Base-by-base conservation (phyloP, 2,329 filamentous ascomycete species). In the Phyllosticta paracitricarpa region DNA sequence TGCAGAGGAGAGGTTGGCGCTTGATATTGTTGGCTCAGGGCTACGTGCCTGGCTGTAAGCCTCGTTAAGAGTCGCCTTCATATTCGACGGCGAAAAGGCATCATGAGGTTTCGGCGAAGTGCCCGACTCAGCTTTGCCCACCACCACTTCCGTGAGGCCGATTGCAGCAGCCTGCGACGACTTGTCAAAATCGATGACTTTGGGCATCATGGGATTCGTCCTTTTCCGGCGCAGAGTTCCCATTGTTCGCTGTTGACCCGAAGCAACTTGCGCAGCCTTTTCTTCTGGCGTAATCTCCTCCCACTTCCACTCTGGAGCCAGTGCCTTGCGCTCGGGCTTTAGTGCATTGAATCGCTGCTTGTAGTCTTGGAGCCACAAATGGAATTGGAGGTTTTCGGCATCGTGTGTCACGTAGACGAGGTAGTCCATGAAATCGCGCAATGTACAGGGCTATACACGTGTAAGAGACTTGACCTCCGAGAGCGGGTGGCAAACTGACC, bases 341-440 rank as follows among this genome's bases (percentile, higher is more conserved):
- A 88, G 77, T 14, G 75, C 73, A 24, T 79, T 77, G 78, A 85
- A 88, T 54, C 83, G 81, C 52, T 63, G 40, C 61, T 78, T 73
- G 67, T 88, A 89, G 71, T 85, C 82, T 61, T 79, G 81, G 69
- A 83, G 84, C 78, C 78, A 81, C 54, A 81, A 74, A 67, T 73
- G 79, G 71, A 92, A 92, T 70, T 82, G 78, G 3, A 94, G 78
- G 70, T 93, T 93, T 76, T 94, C 89, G 60, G 89, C 88, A 24
- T 86, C 80, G 65, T 87, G 82, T 72, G 93, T 89, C 62, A 93
- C 84, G 71, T 93, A 92, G 63, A 89, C 80, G 63, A 93, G 81
- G 66, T 91, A 93, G 73, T 91, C 89, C 87, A 93, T 90, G 71
- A 94, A 92, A 72, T 94, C 89, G 51, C 87, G 84, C 33, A 86